Percentiles rank a stretch among this genome's conserved stretches.
Evolutionary conservation across 208 protist genomes (phyloP).

Genomic region (Leishmania lainsoni): DNA sequence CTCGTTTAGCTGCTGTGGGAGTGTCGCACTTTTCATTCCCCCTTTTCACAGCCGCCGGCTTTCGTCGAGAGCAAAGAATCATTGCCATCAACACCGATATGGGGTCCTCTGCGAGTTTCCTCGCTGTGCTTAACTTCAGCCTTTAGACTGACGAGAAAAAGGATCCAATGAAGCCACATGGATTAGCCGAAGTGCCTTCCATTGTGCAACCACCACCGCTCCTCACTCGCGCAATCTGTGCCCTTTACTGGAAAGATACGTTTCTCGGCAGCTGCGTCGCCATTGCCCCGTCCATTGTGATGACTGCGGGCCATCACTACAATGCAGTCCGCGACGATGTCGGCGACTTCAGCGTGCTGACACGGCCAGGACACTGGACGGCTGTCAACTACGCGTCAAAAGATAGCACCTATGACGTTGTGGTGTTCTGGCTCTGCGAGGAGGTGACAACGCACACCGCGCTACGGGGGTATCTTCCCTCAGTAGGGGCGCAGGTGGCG

Average conservation of each 20-base stretch:
- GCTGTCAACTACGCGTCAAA: slow-evolving; percentile 67
- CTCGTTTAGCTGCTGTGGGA: not conserved
- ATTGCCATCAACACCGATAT: not conserved
- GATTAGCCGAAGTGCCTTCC: slow-evolving; percentile 37
- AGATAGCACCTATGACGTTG: slow-evolving; percentile 57
- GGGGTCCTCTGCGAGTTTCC: not conserved
- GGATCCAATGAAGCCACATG: slow-evolving; percentile 54
- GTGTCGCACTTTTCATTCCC: not conserved
- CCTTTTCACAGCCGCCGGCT: not conserved
- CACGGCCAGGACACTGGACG: slow-evolving; percentile 37
- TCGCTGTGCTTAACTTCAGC: not conserved
- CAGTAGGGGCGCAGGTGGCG: slow-evolving; percentile 48
- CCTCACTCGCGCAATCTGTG: slow-evolving; percentile 53
- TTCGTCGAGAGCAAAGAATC: not conserved
- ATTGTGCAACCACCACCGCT: slow-evolving; percentile 36
- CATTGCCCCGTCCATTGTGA: slow-evolving; percentile 51
- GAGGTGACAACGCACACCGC: slow-evolving; percentile 30
- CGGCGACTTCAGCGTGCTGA: slow-evolving; percentile 73
- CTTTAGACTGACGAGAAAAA: not conserved
- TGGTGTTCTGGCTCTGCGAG: slow-evolving; percentile 69
- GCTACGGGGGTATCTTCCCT: slow-evolving; percentile 74
- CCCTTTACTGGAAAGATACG: slow-evolving; percentile 72
- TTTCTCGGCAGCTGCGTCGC: slow-evolving; percentile 86
- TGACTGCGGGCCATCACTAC: slow-evolving; percentile 85
- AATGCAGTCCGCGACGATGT: slow-evolving; percentile 77